phyloP scores from a whole-genome alignment of 371 early-diverging fungal species.

The Lichtheimia ornata region DNA sequence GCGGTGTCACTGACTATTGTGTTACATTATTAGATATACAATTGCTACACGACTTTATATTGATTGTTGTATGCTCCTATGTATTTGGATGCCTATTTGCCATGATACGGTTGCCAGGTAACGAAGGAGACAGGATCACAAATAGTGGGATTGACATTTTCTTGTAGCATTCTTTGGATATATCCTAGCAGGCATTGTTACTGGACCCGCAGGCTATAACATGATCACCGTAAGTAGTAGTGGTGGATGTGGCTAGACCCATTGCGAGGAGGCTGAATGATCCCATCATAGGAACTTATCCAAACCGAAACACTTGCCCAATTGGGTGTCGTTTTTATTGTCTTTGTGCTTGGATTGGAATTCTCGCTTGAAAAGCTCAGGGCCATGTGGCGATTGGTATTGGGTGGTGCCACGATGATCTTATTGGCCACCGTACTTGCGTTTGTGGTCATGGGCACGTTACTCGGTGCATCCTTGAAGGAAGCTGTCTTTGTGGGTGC shows the following conservation, averaged over 20 bases:
- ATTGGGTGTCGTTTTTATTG: conserved; percentile 59
- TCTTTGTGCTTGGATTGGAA: conserved; percentile 66
- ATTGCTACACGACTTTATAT: conserved; percentile 58
- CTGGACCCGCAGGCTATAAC: conserved; percentile 57
- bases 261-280: neutral
- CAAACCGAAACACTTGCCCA: conserved; percentile 61
- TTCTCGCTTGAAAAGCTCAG: conserved; percentile 57
- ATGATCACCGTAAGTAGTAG: conserved; percentile 41
- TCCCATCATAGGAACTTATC: conserved; percentile 40
- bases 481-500: conserved; percentile 58
- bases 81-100: conserved; percentile 46
- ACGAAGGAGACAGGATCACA: neutral
- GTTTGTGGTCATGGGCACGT: conserved; percentile 39
- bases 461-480: conserved; percentile 40
- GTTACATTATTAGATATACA: conserved; percentile 39
- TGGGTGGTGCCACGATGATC: conserved; percentile 53
- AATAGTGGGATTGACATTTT: neutral
- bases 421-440: conserved; percentile 41
- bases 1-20: too few relatives aligned
- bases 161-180: conserved; percentile 61
- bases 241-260: neutral
- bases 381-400: conserved; percentile 55
- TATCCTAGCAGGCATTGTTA: conserved; percentile 57
- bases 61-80: conserved; percentile 51
- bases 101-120: conserved; percentile 50